These are phyloP conservation scores for Acanthamoeba polyphaga DNA, from an alignment of 208 protist genomes.

Conservation along the genomic window DNA sequence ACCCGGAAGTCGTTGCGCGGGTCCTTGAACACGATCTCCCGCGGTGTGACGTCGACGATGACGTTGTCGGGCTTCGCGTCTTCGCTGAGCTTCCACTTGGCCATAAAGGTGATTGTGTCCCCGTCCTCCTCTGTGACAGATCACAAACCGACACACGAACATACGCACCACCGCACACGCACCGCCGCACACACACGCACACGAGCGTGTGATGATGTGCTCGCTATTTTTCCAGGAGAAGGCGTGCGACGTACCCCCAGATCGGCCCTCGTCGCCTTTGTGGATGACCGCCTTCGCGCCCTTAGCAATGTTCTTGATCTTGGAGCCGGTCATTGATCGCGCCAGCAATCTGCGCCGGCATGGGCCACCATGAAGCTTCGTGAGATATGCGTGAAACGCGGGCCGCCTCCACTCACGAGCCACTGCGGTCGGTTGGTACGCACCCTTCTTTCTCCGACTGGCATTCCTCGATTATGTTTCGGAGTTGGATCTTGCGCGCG, in stretches of 20 bases:
- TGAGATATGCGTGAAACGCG: not conserved
- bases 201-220: too few species aligned
- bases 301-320: constrained; percentile 43
- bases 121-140: too few species aligned
- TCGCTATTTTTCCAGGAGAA: too few species aligned
- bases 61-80: constrained; percentile 1
- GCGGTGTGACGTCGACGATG: not conserved
- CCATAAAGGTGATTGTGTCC: constrained; percentile 5
- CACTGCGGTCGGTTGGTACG: not conserved
- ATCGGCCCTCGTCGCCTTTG: not conserved
- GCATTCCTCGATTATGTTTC: constrained; percentile 54
- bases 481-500: constrained; percentile 62
- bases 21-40: constrained; percentile 15
- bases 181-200: not conserved
- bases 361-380: not conserved
- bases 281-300: constrained; percentile 13
- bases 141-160: too few species aligned
- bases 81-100: not conserved
- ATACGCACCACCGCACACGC: not conserved
- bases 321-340: constrained; percentile 17
- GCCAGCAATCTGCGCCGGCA: not conserved
- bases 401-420: not conserved
- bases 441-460: constrained; percentile 49
- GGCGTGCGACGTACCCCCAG: not conserved
- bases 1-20: constrained; percentile 26